Evolutionary conservation across 768 basidiomycete genomes (phyloP).

Genomic region (Amanita fuliginea): DNA sequence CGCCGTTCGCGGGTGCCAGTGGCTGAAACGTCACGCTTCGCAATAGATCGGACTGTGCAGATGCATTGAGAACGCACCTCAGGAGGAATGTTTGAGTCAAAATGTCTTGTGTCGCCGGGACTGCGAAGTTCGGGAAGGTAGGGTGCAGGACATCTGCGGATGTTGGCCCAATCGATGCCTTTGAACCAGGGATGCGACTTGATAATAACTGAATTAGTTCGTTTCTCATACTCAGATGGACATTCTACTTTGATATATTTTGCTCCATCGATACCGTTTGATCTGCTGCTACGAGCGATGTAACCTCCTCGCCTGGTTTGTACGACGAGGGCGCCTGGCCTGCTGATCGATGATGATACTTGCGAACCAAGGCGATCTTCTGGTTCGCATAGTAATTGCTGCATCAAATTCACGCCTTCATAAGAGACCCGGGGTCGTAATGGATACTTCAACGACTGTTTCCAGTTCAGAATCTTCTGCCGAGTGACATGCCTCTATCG

Average conservation of each 20-base stretch:
- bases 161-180: slow-evolving; percentile 82
- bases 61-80: slow-evolving; percentile 48
- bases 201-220: slow-evolving; percentile 7
- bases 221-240: slow-evolving; percentile 9
- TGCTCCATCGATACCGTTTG: slow-evolving; percentile 68
- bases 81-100: slow-evolving; percentile 87
- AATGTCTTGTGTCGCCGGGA: slow-evolving; percentile 88
- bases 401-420: slow-evolving; percentile 82
- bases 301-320: slow-evolving; percentile 70
- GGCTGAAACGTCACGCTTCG: slow-evolving; percentile 47
- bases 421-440: slow-evolving; percentile 71
- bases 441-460: slow-evolving; percentile 80
- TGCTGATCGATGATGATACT: slow-evolving; percentile 49
- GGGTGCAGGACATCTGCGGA: slow-evolving; percentile 76
- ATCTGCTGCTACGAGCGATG: slow-evolving; percentile 33
- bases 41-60: slow-evolving; percentile 12
- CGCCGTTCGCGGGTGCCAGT: slow-evolving; percentile 81
- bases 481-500: slow-evolving; percentile 81
- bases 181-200: slow-evolving; percentile 86
- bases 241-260: slow-evolving; percentile 71
- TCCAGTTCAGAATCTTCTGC: slow-evolving; percentile 97
- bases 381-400: slow-evolving; percentile 85
- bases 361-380: slow-evolving; percentile 88
- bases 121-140: slow-evolving; percentile 77
- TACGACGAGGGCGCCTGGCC: slow-evolving; percentile 70